Conservation (phyloP, 495 filamentous ascomycete genomes). For the Penicillium robsamsonii region DNA sequence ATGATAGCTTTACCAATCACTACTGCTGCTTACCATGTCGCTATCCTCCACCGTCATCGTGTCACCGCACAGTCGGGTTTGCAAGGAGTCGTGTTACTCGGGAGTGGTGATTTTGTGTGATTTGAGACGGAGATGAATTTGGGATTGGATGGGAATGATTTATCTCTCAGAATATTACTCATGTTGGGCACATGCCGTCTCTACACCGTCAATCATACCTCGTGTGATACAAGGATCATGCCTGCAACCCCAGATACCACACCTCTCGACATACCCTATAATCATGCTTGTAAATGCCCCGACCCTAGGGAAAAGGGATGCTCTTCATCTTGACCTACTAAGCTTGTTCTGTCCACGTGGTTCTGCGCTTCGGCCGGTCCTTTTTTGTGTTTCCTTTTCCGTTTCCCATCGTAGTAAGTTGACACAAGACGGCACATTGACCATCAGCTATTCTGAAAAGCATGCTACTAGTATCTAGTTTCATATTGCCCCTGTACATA, state of each 20-base stretch:
- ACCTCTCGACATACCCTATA: not conserved
- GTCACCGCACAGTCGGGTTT: constrained; percentile 17
- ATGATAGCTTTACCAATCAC: not conserved
- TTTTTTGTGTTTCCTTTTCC: not conserved
- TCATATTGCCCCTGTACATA: not conserved
- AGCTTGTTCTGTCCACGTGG: constrained; percentile 1
- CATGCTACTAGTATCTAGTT: not conserved
- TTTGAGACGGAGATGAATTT: not conserved
- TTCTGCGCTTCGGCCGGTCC: not conserved
- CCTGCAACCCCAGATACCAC: constrained; percentile 6
- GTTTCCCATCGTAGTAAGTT: not conserved
- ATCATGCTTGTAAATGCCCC: not conserved
- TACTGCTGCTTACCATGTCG: not conserved
- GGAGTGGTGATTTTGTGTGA: constrained; percentile 4
- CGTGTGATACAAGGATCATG: constrained; percentile 13
- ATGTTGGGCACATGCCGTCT: constrained; percentile 1
- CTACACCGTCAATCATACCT: constrained; percentile 11
- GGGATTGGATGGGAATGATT: constrained; percentile 2
- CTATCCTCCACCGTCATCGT: constrained; percentile 6
- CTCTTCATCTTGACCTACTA: not conserved
- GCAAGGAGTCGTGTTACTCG: constrained; percentile 8
- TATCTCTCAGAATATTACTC: constrained; percentile 6
- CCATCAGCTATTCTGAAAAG: not conserved
- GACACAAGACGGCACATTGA: not conserved
- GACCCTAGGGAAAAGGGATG: not conserved